Evolutionary conservation across 306 rosid species (phyloP).

Genomic region (Inga laurina): DNA sequence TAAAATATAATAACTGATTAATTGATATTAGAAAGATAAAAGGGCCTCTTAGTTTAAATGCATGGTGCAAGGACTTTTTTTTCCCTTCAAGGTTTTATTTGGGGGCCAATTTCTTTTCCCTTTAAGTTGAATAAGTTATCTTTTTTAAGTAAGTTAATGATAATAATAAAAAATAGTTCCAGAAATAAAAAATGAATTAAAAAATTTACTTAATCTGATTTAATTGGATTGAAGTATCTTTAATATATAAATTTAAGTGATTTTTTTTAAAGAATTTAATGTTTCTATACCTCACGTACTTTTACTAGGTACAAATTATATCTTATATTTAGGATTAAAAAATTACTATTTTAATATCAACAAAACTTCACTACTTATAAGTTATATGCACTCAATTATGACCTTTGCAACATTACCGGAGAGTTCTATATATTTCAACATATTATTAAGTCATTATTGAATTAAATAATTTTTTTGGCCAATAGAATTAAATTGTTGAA

Average conservation of each 20-base stretch:
- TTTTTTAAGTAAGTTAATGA: background rate
- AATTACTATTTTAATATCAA: background rate
- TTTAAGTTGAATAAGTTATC: background rate
- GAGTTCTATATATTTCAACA: background rate
- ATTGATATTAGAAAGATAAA: background rate
- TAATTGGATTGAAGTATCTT: background rate
- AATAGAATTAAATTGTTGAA: no score
- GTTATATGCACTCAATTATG: background rate
- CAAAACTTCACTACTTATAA: background rate
- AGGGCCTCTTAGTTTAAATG: background rate
- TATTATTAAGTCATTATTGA: background rate
- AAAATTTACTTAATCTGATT: background rate
- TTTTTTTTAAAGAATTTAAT: background rate
- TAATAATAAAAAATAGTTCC: no score
- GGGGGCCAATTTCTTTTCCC: background rate
- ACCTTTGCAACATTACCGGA: background rate
- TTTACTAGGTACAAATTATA: no score
- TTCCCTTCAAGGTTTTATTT: background rate
- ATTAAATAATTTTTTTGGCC: no score
- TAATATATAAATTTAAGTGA: background rate
- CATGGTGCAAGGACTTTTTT: background rate
- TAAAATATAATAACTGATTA: background rate
- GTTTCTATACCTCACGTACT: no score
- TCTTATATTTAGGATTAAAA: no score
- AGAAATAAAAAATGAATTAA: background rate